A percentile compares a stretch with the other conserved stretches of the same genome.
These are phyloP conservation scores for Casuarina glauca DNA, from an alignment of 306 rosid genomes.

Conservation along the genomic window DNA sequence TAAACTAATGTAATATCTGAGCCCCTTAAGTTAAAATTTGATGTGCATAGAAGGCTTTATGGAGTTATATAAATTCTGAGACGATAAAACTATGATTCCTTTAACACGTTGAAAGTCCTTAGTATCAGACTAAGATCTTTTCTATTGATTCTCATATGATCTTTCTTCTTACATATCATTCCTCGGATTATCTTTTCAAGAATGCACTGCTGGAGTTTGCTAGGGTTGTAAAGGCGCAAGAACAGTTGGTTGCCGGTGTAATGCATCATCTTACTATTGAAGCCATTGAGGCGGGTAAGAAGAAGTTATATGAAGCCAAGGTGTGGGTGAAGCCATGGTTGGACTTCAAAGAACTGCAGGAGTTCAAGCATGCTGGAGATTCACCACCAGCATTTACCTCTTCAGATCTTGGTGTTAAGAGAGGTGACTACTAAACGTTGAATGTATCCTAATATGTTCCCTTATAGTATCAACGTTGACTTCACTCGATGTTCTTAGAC, in stretches of 20 bases:
- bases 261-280: slow-evolving; percentile 72
- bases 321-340: slow-evolving; percentile 91
- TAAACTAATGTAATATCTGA: too few relatives aligned
- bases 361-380: slow-evolving; percentile 62
- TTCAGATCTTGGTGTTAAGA: slow-evolving; percentile 70
- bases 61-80: too few relatives aligned
- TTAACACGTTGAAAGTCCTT: too few relatives aligned
- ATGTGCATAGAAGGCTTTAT: too few relatives aligned
- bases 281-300: slow-evolving; percentile 67
- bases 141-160: not conserved
- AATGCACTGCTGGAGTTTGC: slow-evolving; percentile 66
- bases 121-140: too few relatives aligned
- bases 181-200: slow-evolving; percentile 23
- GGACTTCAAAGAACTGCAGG: slow-evolving; percentile 79
- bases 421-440: slow-evolving; percentile 40
- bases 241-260: slow-evolving; percentile 84
- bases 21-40: too few relatives aligned
- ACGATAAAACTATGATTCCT: too few relatives aligned
- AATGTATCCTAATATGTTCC: not conserved
- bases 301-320: slow-evolving; percentile 80
- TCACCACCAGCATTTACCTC: slow-evolving; percentile 48
- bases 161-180: too few relatives aligned
- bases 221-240: slow-evolving; percentile 65
- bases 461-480: not conserved
- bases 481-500: not conserved